Conservation (phyloP, 2,329 filamentous ascomycete genomes). For the Diaporthe nobilis region DNA sequence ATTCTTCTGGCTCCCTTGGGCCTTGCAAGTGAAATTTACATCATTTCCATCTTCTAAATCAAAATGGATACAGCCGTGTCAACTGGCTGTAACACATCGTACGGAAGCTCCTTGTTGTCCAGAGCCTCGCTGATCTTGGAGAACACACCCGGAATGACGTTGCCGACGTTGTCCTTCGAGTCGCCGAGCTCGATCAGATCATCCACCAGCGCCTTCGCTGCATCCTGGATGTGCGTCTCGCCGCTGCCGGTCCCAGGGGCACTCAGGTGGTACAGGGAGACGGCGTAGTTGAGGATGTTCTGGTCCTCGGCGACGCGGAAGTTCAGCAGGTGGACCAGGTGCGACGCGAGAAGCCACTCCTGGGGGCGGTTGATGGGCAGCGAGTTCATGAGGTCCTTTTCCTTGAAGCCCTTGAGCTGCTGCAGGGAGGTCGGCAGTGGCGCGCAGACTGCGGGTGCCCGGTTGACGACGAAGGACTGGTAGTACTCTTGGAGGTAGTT, state of each 20-base stretch:
- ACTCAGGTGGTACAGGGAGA: conserved; percentile 37
- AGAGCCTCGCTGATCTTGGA: conserved; percentile 10
- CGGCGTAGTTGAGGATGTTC: conserved; percentile 58
- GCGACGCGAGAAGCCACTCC: conserved; percentile 61
- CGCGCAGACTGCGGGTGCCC: conserved; percentile 56
- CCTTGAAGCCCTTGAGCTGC: conserved; percentile 50
- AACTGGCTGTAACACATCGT: conserved; percentile 8
- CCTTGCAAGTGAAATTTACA: background rate
- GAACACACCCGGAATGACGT: conserved; percentile 2
- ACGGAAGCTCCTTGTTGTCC: conserved; percentile 9
- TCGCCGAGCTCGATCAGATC: background rate
- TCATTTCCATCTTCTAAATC: background rate
- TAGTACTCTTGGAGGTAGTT: conserved; percentile 68
- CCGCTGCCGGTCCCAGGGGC: conserved; percentile 9
- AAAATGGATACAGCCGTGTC: conserved; percentile 10
- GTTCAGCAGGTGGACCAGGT: conserved; percentile 61
- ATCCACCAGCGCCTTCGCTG: background rate
- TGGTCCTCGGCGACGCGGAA: conserved; percentile 57
- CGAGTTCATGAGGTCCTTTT: conserved; percentile 54
- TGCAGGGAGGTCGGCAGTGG: conserved; percentile 51
- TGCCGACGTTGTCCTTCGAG: background rate
- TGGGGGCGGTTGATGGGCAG: conserved; percentile 58
- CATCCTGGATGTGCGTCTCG: background rate
- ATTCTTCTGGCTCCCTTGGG: background rate
- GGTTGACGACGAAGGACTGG: conserved; percentile 61